phyloP scores from a whole-genome alignment of 2,329 filamentous ascomycete species.

The Cladosporium sp. region DNA sequence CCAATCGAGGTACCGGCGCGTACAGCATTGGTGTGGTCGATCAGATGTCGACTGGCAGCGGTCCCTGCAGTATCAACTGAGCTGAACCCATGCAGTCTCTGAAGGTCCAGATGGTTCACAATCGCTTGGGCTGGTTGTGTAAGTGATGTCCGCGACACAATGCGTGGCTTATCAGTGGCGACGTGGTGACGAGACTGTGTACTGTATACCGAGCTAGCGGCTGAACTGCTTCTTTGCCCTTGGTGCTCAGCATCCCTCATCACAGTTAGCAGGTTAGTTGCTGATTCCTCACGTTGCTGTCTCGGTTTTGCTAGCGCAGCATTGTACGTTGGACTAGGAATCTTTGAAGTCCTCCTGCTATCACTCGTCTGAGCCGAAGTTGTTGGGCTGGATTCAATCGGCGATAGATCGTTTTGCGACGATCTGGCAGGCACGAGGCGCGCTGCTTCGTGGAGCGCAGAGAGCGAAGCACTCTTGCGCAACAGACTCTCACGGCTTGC shows the following conservation, averaged over 20 bases:
- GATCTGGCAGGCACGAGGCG: not conserved
- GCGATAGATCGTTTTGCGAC: slow-evolving; percentile 21
- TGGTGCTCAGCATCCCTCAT: slow-evolving; percentile 29
- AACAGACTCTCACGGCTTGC: slow-evolving; percentile 22
- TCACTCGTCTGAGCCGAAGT: slow-evolving; percentile 22
- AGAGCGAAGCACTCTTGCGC: slow-evolving; percentile 31
- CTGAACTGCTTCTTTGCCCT: slow-evolving; percentile 29
- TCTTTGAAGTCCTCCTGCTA: slow-evolving; percentile 37
- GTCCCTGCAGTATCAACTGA: slow-evolving; percentile 20
- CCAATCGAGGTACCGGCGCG: slow-evolving; percentile 27
- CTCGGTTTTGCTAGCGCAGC: slow-evolving; percentile 36
- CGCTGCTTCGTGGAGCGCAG: slow-evolving; percentile 19
- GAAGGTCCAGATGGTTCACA: not conserved
- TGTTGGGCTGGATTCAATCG: slow-evolving; percentile 29
- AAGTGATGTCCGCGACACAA: not conserved
- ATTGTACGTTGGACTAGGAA: slow-evolving; percentile 45
- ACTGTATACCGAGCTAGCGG: slow-evolving; percentile 30
- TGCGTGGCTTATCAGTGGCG: not conserved
- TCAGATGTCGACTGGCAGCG: slow-evolving; percentile 19
- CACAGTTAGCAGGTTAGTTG: slow-evolving; percentile 40
- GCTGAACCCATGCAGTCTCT: slow-evolving; percentile 11
- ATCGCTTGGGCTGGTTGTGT: not conserved
- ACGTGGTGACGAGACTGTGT: not conserved
- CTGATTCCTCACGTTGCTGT: slow-evolving; percentile 41
- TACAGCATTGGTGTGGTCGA: slow-evolving; percentile 26